Percentiles rank a stretch among this genome's conserved stretches.
These are phyloP conservation scores for Acacia crassicarpa DNA, from an alignment of 306 rosid genomes.

Conservation along the genomic window DNA sequence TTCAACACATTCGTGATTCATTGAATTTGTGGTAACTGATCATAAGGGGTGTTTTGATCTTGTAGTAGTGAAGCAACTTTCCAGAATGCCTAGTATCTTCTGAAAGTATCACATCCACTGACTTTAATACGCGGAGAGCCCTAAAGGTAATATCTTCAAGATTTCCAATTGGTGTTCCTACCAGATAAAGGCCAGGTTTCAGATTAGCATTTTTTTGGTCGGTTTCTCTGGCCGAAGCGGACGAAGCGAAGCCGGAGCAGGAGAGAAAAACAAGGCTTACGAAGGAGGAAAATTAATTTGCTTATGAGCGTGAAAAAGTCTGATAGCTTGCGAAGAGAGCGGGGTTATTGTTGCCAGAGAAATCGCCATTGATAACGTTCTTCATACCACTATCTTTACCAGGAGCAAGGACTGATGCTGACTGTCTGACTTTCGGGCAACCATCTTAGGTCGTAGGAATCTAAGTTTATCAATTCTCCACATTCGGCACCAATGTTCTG, in stretches of 20 bases:
- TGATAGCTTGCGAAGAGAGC: constrained; percentile 25
- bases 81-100: constrained; percentile 97
- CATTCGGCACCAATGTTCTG: too few relatives aligned
- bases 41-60: constrained; percentile 89
- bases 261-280: constrained; percentile 22
- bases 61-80: constrained; percentile 78
- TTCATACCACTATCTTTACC: constrained; percentile 56
- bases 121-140: constrained; percentile 75
- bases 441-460: too few relatives aligned
- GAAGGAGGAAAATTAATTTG: constrained; percentile 25
- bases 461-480: too few relatives aligned
- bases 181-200: constrained; percentile 81
- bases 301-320: constrained; percentile 15
- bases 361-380: constrained; percentile 54
- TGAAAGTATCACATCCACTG: constrained; percentile 81
- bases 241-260: constrained; percentile 39
- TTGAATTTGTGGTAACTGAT: constrained; percentile 93
- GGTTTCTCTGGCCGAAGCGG: constrained; percentile 20
- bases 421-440: too few relatives aligned
- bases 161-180: constrained; percentile 85
- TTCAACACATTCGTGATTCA: constrained; percentile 78
- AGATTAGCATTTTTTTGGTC: constrained; percentile 52
- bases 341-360: constrained; percentile 40
- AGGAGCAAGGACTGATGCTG: too few relatives aligned
- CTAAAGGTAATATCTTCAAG: constrained; percentile 80